phyloP scores from a whole-genome alignment of 768 basidiomycete species.

The Lentinula boryana region DNA sequence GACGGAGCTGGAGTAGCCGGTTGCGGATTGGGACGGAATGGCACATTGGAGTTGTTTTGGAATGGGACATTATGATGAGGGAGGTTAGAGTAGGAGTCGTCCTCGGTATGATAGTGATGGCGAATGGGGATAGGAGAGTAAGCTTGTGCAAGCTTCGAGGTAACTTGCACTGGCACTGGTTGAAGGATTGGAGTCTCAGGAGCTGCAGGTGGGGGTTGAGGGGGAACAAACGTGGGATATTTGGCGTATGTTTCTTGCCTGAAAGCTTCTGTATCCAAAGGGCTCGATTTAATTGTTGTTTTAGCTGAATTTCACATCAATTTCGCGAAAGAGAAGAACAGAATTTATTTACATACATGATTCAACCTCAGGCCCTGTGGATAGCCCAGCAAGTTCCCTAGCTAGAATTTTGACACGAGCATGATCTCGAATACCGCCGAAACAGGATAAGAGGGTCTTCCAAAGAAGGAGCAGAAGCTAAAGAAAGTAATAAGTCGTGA shows the following conservation, averaged over 20 bases:
- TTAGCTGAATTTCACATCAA: conserved; percentile 23
- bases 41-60: background rate
- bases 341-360: conserved; percentile 20
- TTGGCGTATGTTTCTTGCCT: conserved; percentile 89
- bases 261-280: conserved; percentile 86
- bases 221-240: conserved; percentile 88
- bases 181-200: conserved; percentile 20
- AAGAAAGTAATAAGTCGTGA: conserved; percentile 5
- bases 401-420: conserved; percentile 77
- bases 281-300: conserved; percentile 80
- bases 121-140: conserved; percentile 91
- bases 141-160: conserved; percentile 78
- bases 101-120: conserved; percentile 90
- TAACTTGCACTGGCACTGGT: conserved; percentile 27
- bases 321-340: background rate
- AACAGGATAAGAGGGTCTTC: conserved; percentile 89
- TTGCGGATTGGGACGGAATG: conserved; percentile 41
- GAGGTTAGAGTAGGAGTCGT: conserved; percentile 46
- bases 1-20: conserved; percentile 89
- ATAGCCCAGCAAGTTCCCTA: conserved; percentile 79
- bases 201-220: conserved; percentile 34
- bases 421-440: conserved; percentile 88
- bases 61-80: conserved; percentile 14
- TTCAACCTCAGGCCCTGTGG: conserved; percentile 41
- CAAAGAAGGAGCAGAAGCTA: conserved; percentile 90